Evolutionary conservation across 202 grass and related monocot species (phyloP), one percentile per base, ranked within the genome.

Genomic region (Zoysia matrella): DNA sequence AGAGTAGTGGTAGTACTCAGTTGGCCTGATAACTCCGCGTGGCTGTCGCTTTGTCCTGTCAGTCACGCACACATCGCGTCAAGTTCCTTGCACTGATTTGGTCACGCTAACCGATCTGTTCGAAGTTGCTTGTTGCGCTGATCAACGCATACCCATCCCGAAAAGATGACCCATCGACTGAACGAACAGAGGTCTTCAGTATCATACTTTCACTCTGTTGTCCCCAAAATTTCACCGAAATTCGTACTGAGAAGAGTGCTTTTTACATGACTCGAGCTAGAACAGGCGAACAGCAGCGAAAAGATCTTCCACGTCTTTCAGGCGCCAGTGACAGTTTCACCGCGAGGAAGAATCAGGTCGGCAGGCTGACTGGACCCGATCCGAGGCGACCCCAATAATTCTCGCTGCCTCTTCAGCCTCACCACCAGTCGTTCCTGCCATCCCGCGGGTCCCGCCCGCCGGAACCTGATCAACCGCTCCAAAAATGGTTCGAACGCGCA

Each of bases 351-450:
- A 14, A 42, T 40, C 58, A 3, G 63, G 55, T 18, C 4, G 52
- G 69, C 60, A 62, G 60, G 0, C 8, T 62, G 22, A 62, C 3
- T 36, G 55, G 55, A 18, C 47, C 45, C 50, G 61, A 45, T 42
- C 44, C 16, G 83, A 80, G 11, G 53, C 11, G 69, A 55, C 64
- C 51, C 11, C 76, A 85, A 81, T 76, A 89, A 89, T 89, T 46
- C 75, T 2, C 4, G 4, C 71, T 16, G 14, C 1, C 45, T 52
- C 49, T 3, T 36, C 30, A 36, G 30, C 30, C 30, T 36, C 30
- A 36, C 30, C 30, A 36, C 6, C 64, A 51, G 65, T 71, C 71
- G 86, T 80, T 71, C 49, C 49, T 14, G n/a, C 81, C 75, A 54
- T 83, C 39, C 48, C 15, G 2, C 2, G 75, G 75, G 9, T 63